Percentiles rank a stretch among this genome's conserved stretches.
Evolutionary conservation across 495 filamentous ascomycete species (phyloP).

Genomic region (Lentithecium fluviatile): DNA sequence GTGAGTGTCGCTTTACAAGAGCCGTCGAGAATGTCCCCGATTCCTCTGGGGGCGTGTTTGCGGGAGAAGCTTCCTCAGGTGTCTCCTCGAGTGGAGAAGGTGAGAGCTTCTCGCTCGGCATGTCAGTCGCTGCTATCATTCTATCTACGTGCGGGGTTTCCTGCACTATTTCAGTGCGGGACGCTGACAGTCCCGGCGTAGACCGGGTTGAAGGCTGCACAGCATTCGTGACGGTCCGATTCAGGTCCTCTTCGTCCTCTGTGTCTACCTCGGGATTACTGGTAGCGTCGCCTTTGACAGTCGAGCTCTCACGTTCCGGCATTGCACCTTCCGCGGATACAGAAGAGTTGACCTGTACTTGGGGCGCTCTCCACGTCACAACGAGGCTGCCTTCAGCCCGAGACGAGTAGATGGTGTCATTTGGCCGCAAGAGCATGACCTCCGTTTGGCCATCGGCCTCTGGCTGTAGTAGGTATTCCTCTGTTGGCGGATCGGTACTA

Average conservation of each 20-base stretch:
- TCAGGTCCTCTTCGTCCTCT: conserved; percentile 6
- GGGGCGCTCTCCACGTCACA: conserved; percentile 8
- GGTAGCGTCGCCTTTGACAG: neutral
- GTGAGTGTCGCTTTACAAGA: too few relatives aligned
- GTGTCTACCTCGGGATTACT: neutral
- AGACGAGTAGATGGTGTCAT: conserved; percentile 13
- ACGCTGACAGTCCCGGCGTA: too few relatives aligned
- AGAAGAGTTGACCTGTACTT: conserved; percentile 30
- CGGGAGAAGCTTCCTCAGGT: too few relatives aligned
- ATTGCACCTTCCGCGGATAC: conserved; percentile 9
- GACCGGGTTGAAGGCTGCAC: too few relatives aligned
- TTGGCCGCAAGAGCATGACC: conserved; percentile 28
- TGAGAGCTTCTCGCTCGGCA: too few relatives aligned
- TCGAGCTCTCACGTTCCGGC: conserved; percentile 2
- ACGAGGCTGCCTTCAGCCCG: neutral
- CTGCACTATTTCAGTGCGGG: too few relatives aligned
- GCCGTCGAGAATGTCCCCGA: too few relatives aligned
- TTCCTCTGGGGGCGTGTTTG: too few relatives aligned
- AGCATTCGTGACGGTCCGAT: neutral
- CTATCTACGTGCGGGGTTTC: too few relatives aligned
- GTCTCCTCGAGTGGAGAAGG: too few relatives aligned
- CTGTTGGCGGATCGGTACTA: neutral
- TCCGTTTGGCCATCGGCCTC: neutral
- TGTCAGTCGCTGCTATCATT: too few relatives aligned
- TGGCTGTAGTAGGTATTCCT: conserved; percentile 12